A percentile compares a stretch with the other conserved stretches of the same genome.
phyloP scores from a whole-genome alignment of 306 rosid genomes.

The Rubus idaeus region DNA sequence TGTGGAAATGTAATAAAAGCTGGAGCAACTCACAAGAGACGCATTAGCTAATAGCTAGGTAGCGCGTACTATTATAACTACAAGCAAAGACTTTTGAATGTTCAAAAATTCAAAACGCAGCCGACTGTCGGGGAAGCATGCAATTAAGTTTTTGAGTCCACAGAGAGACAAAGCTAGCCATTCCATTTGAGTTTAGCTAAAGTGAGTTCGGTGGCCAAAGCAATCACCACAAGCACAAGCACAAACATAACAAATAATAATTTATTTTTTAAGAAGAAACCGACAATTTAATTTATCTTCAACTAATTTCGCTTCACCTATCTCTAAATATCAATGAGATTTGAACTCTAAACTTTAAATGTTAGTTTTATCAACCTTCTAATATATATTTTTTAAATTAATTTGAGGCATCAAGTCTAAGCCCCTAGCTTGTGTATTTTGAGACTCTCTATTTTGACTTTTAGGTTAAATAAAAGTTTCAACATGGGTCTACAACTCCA shows the following conservation, averaged over 20 bases:
- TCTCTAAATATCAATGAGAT: background rate
- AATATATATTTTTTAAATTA: too few relatives aligned
- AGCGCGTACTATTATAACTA: background rate
- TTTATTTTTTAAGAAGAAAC: too few relatives aligned
- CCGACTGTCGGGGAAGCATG: background rate
- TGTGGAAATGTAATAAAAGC: slow-evolving; percentile 1
- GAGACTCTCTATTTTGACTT: background rate
- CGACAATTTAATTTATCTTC: too few relatives aligned
- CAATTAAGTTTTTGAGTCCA: background rate
- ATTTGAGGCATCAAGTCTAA: background rate
- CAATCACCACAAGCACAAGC: background rate
- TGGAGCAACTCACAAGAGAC: background rate
- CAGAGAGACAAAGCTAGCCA: background rate
- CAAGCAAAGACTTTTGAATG: slow-evolving; percentile 7
- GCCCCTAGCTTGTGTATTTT: background rate
- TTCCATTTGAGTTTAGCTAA: background rate
- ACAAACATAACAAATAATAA: too few relatives aligned
- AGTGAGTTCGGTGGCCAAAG: slow-evolving; percentile 6
- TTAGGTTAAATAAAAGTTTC: too few relatives aligned
- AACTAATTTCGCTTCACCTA: too few relatives aligned
- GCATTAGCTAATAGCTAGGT: background rate
- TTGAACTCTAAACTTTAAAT: too few relatives aligned
- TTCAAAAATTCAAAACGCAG: background rate
- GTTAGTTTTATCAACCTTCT: too few relatives aligned
- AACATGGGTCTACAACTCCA: too few relatives aligned